These are phyloP conservation scores for Termitomyces heimii DNA, from an alignment of 768 basidiomycete species.

Conservation along the genomic window DNA sequence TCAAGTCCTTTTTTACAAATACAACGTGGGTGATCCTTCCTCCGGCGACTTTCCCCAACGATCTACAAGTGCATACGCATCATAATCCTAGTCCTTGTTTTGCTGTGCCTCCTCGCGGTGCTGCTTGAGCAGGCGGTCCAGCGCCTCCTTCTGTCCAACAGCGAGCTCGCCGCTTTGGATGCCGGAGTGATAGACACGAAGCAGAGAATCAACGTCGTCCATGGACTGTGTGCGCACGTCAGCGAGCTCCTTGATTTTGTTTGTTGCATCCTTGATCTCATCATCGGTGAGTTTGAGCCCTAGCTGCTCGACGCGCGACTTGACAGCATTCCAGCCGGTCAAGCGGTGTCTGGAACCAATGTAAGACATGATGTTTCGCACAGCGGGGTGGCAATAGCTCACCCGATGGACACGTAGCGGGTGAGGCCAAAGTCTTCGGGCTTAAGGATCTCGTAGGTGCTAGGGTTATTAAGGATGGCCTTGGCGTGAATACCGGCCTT, in stretches of 20 bases:
- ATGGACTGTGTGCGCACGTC: constrained; percentile 98
- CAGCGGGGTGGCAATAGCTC: constrained; percentile 14
- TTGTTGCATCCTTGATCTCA: constrained; percentile 96
- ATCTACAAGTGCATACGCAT: background rate
- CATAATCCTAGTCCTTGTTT: constrained; percentile 1
- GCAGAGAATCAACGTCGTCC: constrained; percentile 97
- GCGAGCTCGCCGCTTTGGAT: constrained; percentile 89
- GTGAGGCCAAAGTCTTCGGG: constrained; percentile 98
- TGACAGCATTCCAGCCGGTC: constrained; percentile 99
- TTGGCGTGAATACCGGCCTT: constrained; percentile 99
- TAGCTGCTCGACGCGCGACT: constrained; percentile 97
- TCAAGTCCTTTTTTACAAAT: constrained; percentile 14
- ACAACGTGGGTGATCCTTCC: constrained; percentile 5
- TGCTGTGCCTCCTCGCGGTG: constrained; percentile 40
- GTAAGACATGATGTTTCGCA: background rate
- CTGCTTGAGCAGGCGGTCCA: constrained; percentile 80
- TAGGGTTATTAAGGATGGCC: constrained; percentile 98
- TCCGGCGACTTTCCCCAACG: background rate
- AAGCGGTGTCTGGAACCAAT: constrained; percentile 66
- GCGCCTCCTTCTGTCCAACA: constrained; percentile 89
- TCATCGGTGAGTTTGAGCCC: constrained; percentile 87
- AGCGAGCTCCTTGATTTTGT: constrained; percentile 99
- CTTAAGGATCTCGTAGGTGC: constrained; percentile 98
- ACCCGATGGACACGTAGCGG: constrained; percentile 97
- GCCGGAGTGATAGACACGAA: constrained; percentile 93